Conservation (phyloP, 2,329 filamentous ascomycete species). For the Fusarium pininemorale region DNA sequence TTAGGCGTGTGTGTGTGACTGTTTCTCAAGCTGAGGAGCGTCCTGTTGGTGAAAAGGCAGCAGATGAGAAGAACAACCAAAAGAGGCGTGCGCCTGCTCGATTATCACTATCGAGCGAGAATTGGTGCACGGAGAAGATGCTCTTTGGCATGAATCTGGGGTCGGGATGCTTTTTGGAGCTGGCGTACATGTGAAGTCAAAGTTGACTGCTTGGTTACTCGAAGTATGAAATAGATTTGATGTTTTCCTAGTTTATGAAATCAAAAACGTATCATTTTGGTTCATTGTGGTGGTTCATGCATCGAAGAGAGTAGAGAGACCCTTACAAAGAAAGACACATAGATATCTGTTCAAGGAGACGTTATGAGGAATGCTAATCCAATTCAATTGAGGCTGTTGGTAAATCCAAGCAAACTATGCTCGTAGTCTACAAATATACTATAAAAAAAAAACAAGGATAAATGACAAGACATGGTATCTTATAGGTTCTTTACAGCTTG, state of each 20-base stretch:
- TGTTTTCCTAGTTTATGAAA: constrained; percentile 30
- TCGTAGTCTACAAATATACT: constrained; percentile 39
- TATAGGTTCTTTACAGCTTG: constrained; percentile 67
- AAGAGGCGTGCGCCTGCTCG: constrained; percentile 19
- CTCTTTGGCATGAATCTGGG: constrained; percentile 36
- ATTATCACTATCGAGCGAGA: constrained; percentile 16
- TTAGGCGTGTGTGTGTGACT: constrained; percentile 6
- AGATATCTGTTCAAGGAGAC: neutral
- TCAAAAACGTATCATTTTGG: neutral
- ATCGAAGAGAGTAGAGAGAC: neutral
- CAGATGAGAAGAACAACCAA: constrained; percentile 12
- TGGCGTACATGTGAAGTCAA: constrained; percentile 46
- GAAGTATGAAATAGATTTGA: constrained; percentile 48
- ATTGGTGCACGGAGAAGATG: constrained; percentile 7
- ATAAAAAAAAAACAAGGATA: constrained; percentile 10
- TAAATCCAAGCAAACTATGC: constrained; percentile 23
- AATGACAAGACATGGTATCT: constrained; percentile 14
- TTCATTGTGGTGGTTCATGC: neutral
- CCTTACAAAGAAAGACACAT: neutral
- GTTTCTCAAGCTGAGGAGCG: constrained; percentile 13
- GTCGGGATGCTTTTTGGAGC: constrained; percentile 41
- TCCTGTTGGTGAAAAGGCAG: constrained; percentile 18
- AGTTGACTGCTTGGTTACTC: constrained; percentile 44
- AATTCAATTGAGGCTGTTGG: constrained; percentile 1
- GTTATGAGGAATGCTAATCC: neutral